Base-by-base conservation (phyloP, 2,329 filamentous ascomycete genomes). In the Pseudogymnoascus sp. region DNA sequence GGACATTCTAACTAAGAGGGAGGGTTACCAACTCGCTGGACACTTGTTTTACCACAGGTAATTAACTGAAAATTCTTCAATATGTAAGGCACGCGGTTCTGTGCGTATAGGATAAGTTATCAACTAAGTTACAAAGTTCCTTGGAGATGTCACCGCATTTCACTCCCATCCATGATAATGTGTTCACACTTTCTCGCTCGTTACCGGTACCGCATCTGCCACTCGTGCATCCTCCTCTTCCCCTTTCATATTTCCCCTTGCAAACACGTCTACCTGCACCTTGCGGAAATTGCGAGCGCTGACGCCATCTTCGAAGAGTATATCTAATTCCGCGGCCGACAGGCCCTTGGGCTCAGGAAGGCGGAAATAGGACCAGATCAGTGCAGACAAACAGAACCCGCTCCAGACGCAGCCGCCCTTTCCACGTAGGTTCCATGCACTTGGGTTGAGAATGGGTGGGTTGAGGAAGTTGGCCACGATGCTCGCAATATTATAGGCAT, bases 271-370 rank as follows among this genome's bases (percentile, higher is more conserved):
- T 25, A 61, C 59, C 12, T n/a, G 8, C n/a, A 40, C 37, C 33
- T 37, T 43, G 5, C 85, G 82, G 72, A 74, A 78, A 52, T 76
- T 72, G 16, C 74, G 67, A 8, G 76, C 75, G 16, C 71, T 66
- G 1, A 76, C 67, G 18, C 69, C 71, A 52, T 71, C 69, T 62
- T 74, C 71, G 66, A 80, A 80, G 52, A 79, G 61, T 3, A 77
- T 68, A 65, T 79, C 77, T 16, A 79, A 63, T 67, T 79, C 77
- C 35, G 71, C 73, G 63, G 74, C 77, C 2, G 74, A 76, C 14
- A 76, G 67, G 6, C 73, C 75, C 65, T 73, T 75, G 0, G 75
- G 71, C 64, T 79, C 77, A 1, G 76, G 74, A 7, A 79, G 68
- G 4, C 75, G 69, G 64, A 74, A 78, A 65, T 72, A 77, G 6